Evolutionary conservation across 495 filamentous ascomycete species (phyloP).

Genomic region (Daldinia caldariorum): DNA sequence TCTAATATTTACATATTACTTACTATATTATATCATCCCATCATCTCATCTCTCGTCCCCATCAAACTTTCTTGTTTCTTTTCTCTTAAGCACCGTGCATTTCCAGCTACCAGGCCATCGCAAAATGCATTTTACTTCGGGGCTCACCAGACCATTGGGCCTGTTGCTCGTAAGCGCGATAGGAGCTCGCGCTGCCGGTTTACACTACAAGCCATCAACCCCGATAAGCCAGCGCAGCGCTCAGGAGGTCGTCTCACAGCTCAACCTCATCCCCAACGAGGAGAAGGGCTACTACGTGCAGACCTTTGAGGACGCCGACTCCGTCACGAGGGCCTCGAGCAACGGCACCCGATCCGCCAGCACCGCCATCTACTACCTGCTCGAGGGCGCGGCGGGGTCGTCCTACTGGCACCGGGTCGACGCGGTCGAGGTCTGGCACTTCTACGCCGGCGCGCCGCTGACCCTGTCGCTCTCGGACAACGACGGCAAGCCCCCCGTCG

Average conservation of each 20-base stretch:
- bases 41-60: neutral
- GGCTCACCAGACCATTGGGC: constrained; percentile 6
- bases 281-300: constrained; percentile 61
- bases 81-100: neutral
- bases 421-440: constrained; percentile 60
- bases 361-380: constrained; percentile 62
- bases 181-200: constrained; percentile 1
- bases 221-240: constrained; percentile 45
- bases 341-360: constrained; percentile 54
- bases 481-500: constrained; percentile 43
- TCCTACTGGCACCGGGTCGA: constrained; percentile 62
- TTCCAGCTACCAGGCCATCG: neutral
- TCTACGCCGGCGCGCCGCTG: constrained; percentile 60
- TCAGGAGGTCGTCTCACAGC: constrained; percentile 50
- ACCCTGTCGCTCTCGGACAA: constrained; percentile 49
- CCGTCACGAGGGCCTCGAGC: constrained; percentile 15
- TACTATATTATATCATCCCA: neutral
- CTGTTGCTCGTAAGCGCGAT: constrained; percentile 18
- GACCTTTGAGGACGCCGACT: constrained; percentile 54
- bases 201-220: constrained; percentile 5
- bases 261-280: constrained; percentile 54
- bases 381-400: constrained; percentile 51
- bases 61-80: neutral
- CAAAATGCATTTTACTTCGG: constrained; percentile 19
- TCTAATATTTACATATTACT: neutral